A percentile compares a stretch with the other conserved stretches of the same genome.
phyloP scores from a whole-genome alignment of 164 flowering plant species.

The Euptelea pleiosperma region DNA sequence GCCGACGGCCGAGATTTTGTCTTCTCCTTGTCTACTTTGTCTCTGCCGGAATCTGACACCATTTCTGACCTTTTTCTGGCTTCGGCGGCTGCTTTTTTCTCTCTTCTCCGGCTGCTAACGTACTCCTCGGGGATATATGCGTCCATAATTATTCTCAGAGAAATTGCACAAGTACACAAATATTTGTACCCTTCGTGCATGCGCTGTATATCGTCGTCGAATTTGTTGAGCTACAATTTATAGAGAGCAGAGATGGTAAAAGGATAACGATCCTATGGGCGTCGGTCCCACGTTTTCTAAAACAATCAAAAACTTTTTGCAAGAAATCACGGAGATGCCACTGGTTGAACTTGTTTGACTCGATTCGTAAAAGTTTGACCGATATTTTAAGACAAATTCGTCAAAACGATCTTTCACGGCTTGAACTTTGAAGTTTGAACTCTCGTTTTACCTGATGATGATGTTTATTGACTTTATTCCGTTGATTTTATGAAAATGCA shows the following conservation, averaged over 20 bases:
- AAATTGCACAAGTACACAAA: not conserved
- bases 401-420: too few relatives aligned
- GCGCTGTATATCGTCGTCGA: not conserved
- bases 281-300: slow-evolving; percentile 14
- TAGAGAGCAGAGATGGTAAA: not conserved
- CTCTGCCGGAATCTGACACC: not conserved
- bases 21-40: not conserved
- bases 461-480: too few relatives aligned
- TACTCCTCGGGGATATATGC: slow-evolving; percentile 16
- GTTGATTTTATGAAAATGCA: too few relatives aligned
- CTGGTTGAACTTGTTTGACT: not conserved
- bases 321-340: not conserved
- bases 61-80: not conserved
- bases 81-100: not conserved
- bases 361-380: not conserved
- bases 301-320: not conserved
- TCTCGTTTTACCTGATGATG: too few relatives aligned
- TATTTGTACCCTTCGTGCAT: not conserved
- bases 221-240: too few relatives aligned
- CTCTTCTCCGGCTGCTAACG: not conserved
- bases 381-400: too few relatives aligned
- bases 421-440: too few relatives aligned
- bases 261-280: slow-evolving; percentile 8
- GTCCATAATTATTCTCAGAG: not conserved
- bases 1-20: not conserved